phyloP scores from a whole-genome alignment of 305 asterid species.

The Stenogyne calaminthoides region DNA sequence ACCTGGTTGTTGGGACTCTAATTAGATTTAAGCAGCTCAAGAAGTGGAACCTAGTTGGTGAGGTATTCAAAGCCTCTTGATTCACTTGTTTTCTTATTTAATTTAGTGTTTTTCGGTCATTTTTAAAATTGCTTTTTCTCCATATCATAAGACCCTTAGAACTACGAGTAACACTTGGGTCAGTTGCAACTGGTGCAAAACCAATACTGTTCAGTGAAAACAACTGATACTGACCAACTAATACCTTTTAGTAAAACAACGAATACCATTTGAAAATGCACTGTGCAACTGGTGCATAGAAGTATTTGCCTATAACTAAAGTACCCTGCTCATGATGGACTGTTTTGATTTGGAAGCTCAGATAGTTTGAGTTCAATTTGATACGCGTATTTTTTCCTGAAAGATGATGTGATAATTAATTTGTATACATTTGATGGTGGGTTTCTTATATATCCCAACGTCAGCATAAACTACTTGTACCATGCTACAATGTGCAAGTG shows the following conservation, averaged over 20 bases:
- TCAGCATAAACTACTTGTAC: too few species aligned
- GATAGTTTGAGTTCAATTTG: not conserved
- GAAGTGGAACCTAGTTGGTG: slow-evolving; percentile 94
- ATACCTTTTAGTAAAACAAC: too few species aligned
- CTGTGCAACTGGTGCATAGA: too few species aligned
- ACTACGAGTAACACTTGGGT: too few species aligned
- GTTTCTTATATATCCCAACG: too few species aligned
- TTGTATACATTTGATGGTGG: not conserved
- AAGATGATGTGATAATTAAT: not conserved
- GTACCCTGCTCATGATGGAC: too few species aligned
- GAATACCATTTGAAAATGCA: too few species aligned
- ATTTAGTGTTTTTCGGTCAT: not conserved
- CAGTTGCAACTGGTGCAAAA: too few species aligned
- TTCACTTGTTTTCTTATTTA: not conserved
- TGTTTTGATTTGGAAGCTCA: slow-evolving; percentile 10
- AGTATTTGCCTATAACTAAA: too few species aligned
- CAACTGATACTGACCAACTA: too few species aligned
- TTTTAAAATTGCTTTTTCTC: not conserved
- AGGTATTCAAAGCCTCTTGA: slow-evolving; percentile 48
- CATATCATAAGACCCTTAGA: not conserved
- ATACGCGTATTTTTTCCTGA: not conserved
- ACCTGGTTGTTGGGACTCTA: slow-evolving; percentile 80
- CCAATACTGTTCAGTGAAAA: too few species aligned
- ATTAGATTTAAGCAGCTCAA: slow-evolving; percentile 93
- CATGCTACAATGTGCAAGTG: too few species aligned